These are phyloP conservation scores for Plasmodium sp. DNA, from an alignment of 169 alveolate genomes.

Conservation along the genomic window DNA sequence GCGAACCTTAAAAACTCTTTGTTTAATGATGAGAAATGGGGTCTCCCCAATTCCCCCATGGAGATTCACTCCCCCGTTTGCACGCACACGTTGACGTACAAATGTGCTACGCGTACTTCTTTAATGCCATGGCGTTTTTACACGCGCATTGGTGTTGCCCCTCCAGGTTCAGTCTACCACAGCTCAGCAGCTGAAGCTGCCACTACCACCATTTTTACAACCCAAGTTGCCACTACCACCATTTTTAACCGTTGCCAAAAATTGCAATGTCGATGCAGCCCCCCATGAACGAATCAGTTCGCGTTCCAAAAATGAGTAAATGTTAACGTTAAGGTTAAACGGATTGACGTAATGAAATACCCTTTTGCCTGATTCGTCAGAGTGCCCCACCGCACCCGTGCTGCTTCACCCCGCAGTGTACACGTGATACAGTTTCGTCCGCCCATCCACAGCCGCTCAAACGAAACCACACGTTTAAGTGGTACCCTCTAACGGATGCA, in stretches of 20 bases:
- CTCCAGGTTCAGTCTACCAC: background rate
- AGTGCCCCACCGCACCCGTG: background rate
- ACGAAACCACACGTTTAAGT: background rate
- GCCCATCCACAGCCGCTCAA: background rate
- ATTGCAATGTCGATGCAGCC: background rate
- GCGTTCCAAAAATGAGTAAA: background rate
- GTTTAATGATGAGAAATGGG: background rate
- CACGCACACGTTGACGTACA: background rate
- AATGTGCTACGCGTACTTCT: background rate
- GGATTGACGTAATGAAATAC: background rate
- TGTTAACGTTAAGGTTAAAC: background rate
- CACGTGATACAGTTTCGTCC: background rate
- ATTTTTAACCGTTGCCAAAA: background rate
- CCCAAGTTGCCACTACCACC: background rate
- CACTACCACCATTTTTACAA: background rate
- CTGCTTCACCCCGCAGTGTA: background rate
- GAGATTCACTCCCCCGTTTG: background rate
- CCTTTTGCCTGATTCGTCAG: background rate
- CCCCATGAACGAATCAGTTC: background rate
- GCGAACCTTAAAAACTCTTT: background rate
- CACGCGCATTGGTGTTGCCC: background rate
- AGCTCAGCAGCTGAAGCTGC: background rate
- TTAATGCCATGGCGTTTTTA: background rate
- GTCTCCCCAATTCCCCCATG: background rate
- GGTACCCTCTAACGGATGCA: background rate